phyloP scores from a whole-genome alignment of 257 asterid species.

The Rhazya stricta region DNA sequence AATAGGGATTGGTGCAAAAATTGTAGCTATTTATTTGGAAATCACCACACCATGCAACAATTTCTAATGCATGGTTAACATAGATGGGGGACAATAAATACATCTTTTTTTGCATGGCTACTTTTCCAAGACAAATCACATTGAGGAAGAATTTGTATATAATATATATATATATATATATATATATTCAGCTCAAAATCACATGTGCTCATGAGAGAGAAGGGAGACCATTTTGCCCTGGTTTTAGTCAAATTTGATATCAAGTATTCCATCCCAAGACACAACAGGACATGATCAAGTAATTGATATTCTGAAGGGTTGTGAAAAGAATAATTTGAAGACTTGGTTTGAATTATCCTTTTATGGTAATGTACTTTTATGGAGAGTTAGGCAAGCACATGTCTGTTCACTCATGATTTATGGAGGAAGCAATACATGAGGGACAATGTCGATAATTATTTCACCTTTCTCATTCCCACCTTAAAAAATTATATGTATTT shows the following conservation, averaged over 20 bases:
- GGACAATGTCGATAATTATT: neutral
- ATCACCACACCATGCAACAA: neutral
- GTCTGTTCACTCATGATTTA: neutral
- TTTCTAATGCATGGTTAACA: conserved; percentile 7
- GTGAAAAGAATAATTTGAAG: neutral
- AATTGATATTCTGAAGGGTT: conserved; percentile 3
- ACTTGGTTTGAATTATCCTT: neutral
- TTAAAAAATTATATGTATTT: too few species aligned
- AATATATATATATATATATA: neutral
- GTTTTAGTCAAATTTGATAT: neutral
- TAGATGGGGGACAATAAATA: conserved; percentile 13
- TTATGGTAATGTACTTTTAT: neutral
- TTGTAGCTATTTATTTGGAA: neutral
- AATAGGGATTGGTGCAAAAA: conserved; percentile 15
- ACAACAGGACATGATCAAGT: neutral
- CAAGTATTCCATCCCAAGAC: neutral
- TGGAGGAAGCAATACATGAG: neutral
- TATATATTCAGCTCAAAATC: neutral
- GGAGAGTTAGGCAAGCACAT: neutral
- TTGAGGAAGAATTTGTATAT: neutral
- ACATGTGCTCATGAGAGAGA: neutral
- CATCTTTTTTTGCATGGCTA: conserved; percentile 14
- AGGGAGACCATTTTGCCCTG: neutral
- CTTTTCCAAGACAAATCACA: conserved; percentile 10
- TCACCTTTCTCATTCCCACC: neutral